Evolutionary conservation across 2,329 filamentous ascomycete genomes (phyloP), one percentile per base, ranked within the genome.

Genomic region (Xylaria sp.): DNA sequence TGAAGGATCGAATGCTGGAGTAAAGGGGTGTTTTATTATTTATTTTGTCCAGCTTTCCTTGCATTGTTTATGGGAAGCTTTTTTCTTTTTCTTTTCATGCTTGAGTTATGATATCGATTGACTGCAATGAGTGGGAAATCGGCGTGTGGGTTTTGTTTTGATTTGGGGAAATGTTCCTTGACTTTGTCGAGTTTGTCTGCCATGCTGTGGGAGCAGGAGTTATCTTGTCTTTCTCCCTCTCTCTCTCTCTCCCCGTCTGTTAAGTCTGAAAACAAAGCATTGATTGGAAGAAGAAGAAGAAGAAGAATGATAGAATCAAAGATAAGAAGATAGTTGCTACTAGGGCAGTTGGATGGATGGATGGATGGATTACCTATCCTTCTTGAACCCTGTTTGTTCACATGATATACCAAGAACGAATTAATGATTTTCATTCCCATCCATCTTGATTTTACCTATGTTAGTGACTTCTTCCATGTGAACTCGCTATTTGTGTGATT

Each of bases 371-470:
- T 23, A 10, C 20, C 33, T n/a, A 23, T 59, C 65, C 46, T 44
- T 31, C 54, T 9, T 15, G 40, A 23, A 26, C 46, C 33, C 20
- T 59, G 6, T 28, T 49, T 68, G 62, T 68, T 58, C 48, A 54
- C 63, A 68, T 54, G 44, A 66, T 61, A 61, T 46, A 65, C 49
- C 56, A 65, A 68, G 61, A 60, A 68, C 51, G 61, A 68, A 54
- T 68, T 64, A 60, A 61, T 68, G 65, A 64, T 28, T 4, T 53
- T n/a, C 4, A 33, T 42, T 59, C 26, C 23, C 53, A 17, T 38
- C 23, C 13, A 17, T 48, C 28, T 59, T 54, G 9, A 17, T 11
- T 23, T 23, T 28, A 9, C 9, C 46, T 51, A 28, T 20, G 23
- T 20, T 10, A 33, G 38, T 49, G 40, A 64, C 20, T 10, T 3